Evolutionary conservation across 1,139 yeast genomes (phyloP).

Genomic region (Pichia sp.): DNA sequence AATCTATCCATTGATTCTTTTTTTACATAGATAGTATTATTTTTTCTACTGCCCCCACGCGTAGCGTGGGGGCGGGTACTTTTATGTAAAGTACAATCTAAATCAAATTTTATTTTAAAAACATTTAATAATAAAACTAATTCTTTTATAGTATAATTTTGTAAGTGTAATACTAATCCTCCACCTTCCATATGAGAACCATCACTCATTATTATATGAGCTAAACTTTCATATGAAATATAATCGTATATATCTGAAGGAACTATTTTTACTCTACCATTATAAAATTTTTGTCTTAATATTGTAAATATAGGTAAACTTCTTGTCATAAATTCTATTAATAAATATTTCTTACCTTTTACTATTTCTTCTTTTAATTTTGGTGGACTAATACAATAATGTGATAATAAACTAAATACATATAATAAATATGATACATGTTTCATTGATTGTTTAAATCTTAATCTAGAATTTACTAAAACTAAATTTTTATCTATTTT

Average conservation of each 20-base stretch:
- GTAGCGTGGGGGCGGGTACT: neutral
- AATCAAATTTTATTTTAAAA: slow-evolving; percentile 5
- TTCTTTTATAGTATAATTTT: slow-evolving; percentile 1
- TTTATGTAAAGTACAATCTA: slow-evolving; percentile 4
- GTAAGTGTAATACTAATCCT: slow-evolving; percentile 4
- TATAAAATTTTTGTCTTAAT: slow-evolving; percentile 4
- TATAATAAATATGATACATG: slow-evolving; percentile 4
- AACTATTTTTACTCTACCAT: slow-evolving; percentile 3
- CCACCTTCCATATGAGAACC: slow-evolving; percentile 6
- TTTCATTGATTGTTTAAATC: slow-evolving; percentile 5
- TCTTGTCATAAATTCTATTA: slow-evolving; percentile 4
- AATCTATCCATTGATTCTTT: slow-evolving; percentile 4
- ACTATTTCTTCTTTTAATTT: slow-evolving; percentile 2
- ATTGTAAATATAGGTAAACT: slow-evolving; percentile 4
- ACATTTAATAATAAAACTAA: slow-evolving; percentile 2
- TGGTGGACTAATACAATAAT: slow-evolving; percentile 4
- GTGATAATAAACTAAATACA: slow-evolving; percentile 6
- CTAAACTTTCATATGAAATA: slow-evolving; percentile 6
- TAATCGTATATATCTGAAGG: slow-evolving; percentile 5
- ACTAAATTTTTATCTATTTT: slow-evolving; percentile 3
- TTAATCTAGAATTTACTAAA: slow-evolving; percentile 5
- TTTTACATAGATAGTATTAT: slow-evolving; percentile 1
- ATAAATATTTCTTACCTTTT: slow-evolving; percentile 1
- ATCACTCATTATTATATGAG: slow-evolving; percentile 6
- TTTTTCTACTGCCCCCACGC: neutral